Evolutionary conservation across 176 grass and related monocot species (phyloP), one percentile per base, ranked within the genome.

Genomic region (Paspalum notatum): DNA sequence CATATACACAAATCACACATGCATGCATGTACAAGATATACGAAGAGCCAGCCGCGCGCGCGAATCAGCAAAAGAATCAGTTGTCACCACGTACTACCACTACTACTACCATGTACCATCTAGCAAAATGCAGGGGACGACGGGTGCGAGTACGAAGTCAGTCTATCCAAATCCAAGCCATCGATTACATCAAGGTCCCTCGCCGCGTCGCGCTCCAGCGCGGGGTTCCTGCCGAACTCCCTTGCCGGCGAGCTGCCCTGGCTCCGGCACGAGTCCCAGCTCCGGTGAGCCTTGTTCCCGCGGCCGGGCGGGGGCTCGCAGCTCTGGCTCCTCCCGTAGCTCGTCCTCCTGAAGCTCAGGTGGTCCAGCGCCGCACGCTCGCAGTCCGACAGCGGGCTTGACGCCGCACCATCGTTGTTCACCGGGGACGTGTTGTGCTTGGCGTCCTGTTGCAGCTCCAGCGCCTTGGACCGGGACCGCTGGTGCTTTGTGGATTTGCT

Each of bases 131-230:
- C 49, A 2, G 69, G 79, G 12, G 77, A 79, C 8, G 76, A 39
- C 46, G 38, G 83, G 38, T 18, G 77, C 20, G 66, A 44, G 54
- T 52, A 79, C 1, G 66, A 68, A 86, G 72, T 80, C 40, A 86
- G 59, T 74, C 82, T 89, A 72, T 87, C 86, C 72, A 97, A 83
- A 70, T 87, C 84, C 74, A 98, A 83, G 21, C 96, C 96, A 72
- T 98, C 96, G 42, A 98, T 93, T 73, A 95, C 86, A 88, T 98
- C 96, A 72, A 98, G 85, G 43, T 93, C 78, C 62, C 81, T 91
- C 5, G 43, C 59, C 42, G 55, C 90, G 84, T 89, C 92, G 15
- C 66, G 59, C 3, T 69, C 74, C 32, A 37, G 77, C 39, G 69
- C 26, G 17, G 67, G 65, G 4, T 37, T 41, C 51, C 70, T 53